Evolutionary conservation across 345 rosid species (phyloP).

Genomic region (Alliaria petiolata): DNA sequence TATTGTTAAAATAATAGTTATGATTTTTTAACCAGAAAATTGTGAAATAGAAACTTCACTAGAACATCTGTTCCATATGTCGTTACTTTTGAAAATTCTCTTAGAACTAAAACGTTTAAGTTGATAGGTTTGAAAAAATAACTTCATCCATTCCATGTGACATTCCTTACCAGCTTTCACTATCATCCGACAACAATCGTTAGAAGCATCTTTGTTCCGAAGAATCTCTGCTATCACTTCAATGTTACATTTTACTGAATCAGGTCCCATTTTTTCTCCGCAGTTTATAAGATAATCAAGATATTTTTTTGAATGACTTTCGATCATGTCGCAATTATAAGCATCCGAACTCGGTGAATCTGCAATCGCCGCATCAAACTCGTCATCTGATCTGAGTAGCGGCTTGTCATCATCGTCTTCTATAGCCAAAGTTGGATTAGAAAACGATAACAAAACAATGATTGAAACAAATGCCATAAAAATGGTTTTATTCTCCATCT

Average conservation of each 20-base stretch:
- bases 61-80: conserved; percentile 2
- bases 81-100: neutral
- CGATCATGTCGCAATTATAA: neutral
- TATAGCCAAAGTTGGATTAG: neutral
- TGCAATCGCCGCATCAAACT: neutral
- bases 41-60: neutral
- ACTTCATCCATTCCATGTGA: neutral
- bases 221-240: neutral
- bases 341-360: neutral
- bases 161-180: conserved; percentile 3
- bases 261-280: neutral
- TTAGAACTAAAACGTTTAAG: neutral
- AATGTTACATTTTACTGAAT: neutral
- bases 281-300: neutral
- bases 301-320: neutral
- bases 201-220: neutral
- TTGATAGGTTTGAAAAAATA: neutral
- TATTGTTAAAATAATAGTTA: too few species aligned
- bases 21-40: neutral
- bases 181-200: neutral
- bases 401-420: neutral
- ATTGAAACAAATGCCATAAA: neutral
- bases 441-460: neutral
- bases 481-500: conserved; percentile 3
- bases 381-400: neutral